Evolutionary conservation across 2,329 filamentous ascomycete species (phyloP), one percentile per base, ranked within the genome.

Genomic region (Phoma sp.): DNA sequence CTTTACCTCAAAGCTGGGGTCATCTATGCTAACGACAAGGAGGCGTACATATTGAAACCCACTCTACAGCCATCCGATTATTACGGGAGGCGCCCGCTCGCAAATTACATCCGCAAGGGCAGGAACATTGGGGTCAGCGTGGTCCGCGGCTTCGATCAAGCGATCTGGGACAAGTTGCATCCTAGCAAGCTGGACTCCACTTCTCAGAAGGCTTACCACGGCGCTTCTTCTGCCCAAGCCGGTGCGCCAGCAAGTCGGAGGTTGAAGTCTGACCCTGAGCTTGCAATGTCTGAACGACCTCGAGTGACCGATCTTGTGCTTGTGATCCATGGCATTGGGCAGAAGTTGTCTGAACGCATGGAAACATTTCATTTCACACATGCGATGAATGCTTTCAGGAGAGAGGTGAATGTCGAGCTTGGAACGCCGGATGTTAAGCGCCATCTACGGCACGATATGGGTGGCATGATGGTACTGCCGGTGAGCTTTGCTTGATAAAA

Each of bases 301-400:
- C 86, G 87, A 57, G 90, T 96, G 4, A 93, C 89, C 0, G 95
- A 99, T 68, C 80, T 99, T 7, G 85, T 98, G 1, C 81, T 99
- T 4, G 91, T 98, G 8, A 90, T 95, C 38, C 95, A 99, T 68
- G 95, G 95, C 2, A 98, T 99, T 60, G 95, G 95, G 0, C 95
- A 99, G 73, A 98, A 99, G 72, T 83, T 98, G 44, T 96, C 93
- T 0, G 92, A 99, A 71, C 83, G 93, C 10, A 91, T 98, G 57
- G 93, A 98, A 74, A 96, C 91, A 65, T 99, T 93, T 66, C 91
- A 98, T 73, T 99, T 99, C 67, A 99, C 95, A 0, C 93, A 98
- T 72, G 90, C 92, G 4, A 93, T 98, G 71, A 98, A 96, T 68
- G 85, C 88, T 0, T 95, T 99, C 64, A 86, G 95, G 10, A 84